phyloP scores from a whole-genome alignment of 345 rosid species.

The Microthlaspi erraticum region DNA sequence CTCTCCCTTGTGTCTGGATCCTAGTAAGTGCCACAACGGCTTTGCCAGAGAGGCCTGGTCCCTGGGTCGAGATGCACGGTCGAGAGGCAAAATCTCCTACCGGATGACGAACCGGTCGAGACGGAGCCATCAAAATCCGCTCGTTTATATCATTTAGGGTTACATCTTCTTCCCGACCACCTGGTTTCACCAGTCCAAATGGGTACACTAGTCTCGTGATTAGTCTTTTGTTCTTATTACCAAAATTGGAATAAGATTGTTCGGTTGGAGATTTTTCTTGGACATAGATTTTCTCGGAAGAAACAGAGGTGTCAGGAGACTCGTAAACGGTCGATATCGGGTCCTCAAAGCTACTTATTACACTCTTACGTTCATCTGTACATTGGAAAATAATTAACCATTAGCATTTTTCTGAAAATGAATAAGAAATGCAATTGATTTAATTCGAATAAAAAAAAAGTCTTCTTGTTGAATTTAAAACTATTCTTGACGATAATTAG shows the following conservation, averaged over 20 bases:
- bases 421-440: too few relatives aligned
- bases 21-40: slow-evolving; percentile 90
- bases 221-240: slow-evolving; percentile 51
- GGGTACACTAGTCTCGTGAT: slow-evolving; percentile 75
- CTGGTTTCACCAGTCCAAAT: slow-evolving; percentile 95
- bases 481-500: neutral
- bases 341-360: slow-evolving; percentile 54
- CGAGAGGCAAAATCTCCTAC: slow-evolving; percentile 92
- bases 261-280: slow-evolving; percentile 30
- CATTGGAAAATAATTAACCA: neutral
- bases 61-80: slow-evolving; percentile 64
- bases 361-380: slow-evolving; percentile 53
- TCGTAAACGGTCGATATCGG: slow-evolving; percentile 41
- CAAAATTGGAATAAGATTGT: slow-evolving; percentile 18
- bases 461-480: neutral
- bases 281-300: slow-evolving; percentile 11
- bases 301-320: slow-evolving; percentile 57
- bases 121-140: slow-evolving; percentile 82
- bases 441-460: too few relatives aligned
- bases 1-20: slow-evolving; percentile 92
- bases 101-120: slow-evolving; percentile 88
- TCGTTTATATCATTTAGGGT: slow-evolving; percentile 83
- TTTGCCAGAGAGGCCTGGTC: slow-evolving; percentile 92
- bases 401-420: too few relatives aligned
- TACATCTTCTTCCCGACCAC: slow-evolving; percentile 79